Base-by-base conservation (phyloP, 371 early-diverging fungal species). In the Syncephalis plumigaleata region DNA sequence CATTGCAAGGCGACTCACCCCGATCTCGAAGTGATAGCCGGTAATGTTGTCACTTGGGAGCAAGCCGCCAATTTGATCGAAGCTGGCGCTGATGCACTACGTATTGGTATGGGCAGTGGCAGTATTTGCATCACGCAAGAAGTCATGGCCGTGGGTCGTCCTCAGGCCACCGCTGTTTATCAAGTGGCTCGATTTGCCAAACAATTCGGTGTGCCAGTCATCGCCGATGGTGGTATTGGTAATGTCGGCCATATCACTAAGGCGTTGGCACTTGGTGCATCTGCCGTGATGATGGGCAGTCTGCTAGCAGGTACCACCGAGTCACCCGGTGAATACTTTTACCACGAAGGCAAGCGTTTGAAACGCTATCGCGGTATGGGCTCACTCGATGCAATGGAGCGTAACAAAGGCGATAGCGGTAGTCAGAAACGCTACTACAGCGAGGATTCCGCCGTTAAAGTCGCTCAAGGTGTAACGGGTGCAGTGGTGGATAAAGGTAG, bases 301-400 rank as follows among this genome's bases (percentile, higher is more conserved):
- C 78, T 96, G 24, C 71, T 96, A 49, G 94, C 94, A 36, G 96
- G 94, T 49, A 91, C 93, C 15, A 67, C 80, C 48, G 94, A 96
- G 66, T 81, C 92, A 23, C 94, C 94, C 38, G 94, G 94, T 47
- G 91, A 91, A 51, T 96, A 91, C 81, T 96, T 89, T 55, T 96
- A 88, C 76, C 81, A 88, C 55, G 93, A 93, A 51, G 94, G 97
- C 55, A 84, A 91, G 73, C 83, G 92, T 39, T 71, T 96, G 55
- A 94, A 94, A 75, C 86, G 83, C 68, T 94, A 92, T 73, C 90
- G 94, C 56, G 94, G 94, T 57, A 94, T 94, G 94, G 94, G 94
- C 26, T 87, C 89, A 24, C 71, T 94, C 42, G 93, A 92, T 62
- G 94, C 94, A 44, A 93, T 94, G 94, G 87, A 83, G 65, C 79